A percentile compares a stretch with the other conserved stretches of the same genome.
phyloP scores from a whole-genome alignment of 805 yeast genomes.

The Jamesozyma spencerorum region DNA sequence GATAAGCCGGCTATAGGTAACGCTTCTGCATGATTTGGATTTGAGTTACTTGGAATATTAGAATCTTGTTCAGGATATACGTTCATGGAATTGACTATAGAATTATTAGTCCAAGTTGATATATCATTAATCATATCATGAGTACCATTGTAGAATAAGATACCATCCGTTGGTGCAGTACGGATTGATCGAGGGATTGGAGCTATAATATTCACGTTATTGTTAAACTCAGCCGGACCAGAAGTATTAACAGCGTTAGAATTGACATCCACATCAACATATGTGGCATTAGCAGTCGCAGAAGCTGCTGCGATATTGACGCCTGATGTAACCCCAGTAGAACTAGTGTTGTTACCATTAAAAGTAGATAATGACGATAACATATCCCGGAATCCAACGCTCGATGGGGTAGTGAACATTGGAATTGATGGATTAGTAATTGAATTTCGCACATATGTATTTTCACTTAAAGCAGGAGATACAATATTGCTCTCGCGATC shows the following conservation, averaged over 20 bases:
- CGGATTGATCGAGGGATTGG: not conserved
- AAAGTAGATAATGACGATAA: not conserved
- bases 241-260: too few species aligned
- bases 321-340: not conserved
- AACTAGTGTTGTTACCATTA: not conserved
- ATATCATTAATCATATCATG: slow-evolving; percentile 54
- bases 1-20: too few species aligned
- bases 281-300: too few species aligned
- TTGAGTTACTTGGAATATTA: too few species aligned
- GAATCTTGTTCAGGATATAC: not conserved
- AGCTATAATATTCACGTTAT: not conserved
- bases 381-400: not conserved
- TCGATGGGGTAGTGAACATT: not conserved
- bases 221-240: too few species aligned
- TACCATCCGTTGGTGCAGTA: slow-evolving; percentile 7
- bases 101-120: slow-evolving; percentile 44
- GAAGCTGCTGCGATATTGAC: too few species aligned
- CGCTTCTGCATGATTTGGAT: too few species aligned
- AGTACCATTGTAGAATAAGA: slow-evolving; percentile 33
- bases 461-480: slow-evolving; percentile 2
- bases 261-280: too few species aligned
- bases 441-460: not conserved
- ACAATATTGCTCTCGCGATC: not conserved
- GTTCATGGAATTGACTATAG: slow-evolving; percentile 16
- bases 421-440: not conserved